These are phyloP conservation scores for Neonectria hederae DNA, from an alignment of 2,329 filamentous ascomycete genomes.

Conservation along the genomic window DNA sequence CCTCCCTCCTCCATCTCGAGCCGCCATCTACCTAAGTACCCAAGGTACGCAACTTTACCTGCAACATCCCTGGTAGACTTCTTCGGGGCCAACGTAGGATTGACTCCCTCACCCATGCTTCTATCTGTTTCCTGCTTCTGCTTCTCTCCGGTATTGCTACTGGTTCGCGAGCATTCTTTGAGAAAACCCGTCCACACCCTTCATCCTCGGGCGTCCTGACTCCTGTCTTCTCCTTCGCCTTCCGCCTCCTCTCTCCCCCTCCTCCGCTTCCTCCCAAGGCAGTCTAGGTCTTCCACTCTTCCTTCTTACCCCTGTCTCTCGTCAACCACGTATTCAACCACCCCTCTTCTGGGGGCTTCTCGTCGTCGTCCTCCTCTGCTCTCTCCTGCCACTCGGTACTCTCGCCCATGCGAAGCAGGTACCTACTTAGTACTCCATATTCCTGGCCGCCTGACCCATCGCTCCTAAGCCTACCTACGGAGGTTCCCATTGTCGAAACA, in stretches of 20 bases:
- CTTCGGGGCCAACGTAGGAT: slow-evolving; percentile 19
- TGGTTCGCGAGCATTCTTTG: slow-evolving; percentile 4
- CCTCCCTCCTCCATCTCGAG: slow-evolving; percentile 19
- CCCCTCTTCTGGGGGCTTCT: neutral
- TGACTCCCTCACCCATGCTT: slow-evolving; percentile 16
- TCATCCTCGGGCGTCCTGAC: neutral
- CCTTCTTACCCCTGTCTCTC: neutral
- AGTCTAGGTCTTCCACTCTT: neutral
- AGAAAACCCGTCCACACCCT: slow-evolving; percentile 10
- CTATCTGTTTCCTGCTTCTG: neutral
- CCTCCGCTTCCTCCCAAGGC: neutral
- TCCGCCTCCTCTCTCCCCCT: neutral
- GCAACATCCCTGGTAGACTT: slow-evolving; percentile 21
- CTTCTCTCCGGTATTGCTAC: neutral
- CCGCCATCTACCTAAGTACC: slow-evolving; percentile 9
- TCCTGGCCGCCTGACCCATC: neutral
- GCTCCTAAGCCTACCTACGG: neutral
- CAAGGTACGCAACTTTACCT: slow-evolving; percentile 7
- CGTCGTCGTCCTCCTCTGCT: neutral
- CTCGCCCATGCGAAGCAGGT: neutral
- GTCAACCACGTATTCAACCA: slow-evolving; percentile 2
- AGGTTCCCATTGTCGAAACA: slow-evolving; percentile 6
- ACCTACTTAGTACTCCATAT: too few relatives aligned
- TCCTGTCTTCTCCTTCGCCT: neutral
- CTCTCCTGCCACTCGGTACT: neutral